Evolutionary conservation across 129 eudicot species (phyloP).

Genomic region (Ambrosia trifida): DNA sequence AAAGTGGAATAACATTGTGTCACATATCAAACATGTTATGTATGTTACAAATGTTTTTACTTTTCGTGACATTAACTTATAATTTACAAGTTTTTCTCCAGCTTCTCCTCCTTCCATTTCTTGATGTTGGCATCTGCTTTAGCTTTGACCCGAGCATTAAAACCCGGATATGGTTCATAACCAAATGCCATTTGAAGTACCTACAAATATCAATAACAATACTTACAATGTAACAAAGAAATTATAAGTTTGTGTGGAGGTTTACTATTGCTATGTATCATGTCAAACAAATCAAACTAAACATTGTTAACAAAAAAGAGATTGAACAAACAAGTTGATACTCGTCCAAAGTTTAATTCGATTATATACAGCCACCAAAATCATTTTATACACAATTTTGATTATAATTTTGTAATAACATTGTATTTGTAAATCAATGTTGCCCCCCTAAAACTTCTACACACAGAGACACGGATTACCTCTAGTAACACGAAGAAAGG

Average conservation of each 20-base stretch:
- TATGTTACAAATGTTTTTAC: conserved; percentile 18
- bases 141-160: conserved; percentile 62
- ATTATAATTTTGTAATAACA: too few relatives aligned
- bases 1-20: background rate
- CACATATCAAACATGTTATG: background rate
- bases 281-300: background rate
- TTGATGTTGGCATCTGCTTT: conserved; percentile 59
- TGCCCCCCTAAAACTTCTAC: background rate
- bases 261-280: background rate
- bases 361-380: too few relatives aligned
- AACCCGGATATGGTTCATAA: conserved; percentile 92
- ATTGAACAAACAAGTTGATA: too few relatives aligned
- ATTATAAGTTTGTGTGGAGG: background rate
- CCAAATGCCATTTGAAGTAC: conserved; percentile 53
- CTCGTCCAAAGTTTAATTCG: too few relatives aligned
- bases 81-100: conserved; percentile 55
- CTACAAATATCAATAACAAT: conserved; percentile 35
- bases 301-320: too few relatives aligned
- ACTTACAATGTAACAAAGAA: background rate
- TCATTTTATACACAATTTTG: too few relatives aligned
- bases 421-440: background rate
- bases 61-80: background rate
- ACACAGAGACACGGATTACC: conserved; percentile 40
- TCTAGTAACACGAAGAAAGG: conserved; percentile 89
- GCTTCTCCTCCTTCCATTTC: conserved; percentile 74